Evolutionary conservation across 257 asterid species (phyloP).

Genomic region (Primulina tabacum): DNA sequence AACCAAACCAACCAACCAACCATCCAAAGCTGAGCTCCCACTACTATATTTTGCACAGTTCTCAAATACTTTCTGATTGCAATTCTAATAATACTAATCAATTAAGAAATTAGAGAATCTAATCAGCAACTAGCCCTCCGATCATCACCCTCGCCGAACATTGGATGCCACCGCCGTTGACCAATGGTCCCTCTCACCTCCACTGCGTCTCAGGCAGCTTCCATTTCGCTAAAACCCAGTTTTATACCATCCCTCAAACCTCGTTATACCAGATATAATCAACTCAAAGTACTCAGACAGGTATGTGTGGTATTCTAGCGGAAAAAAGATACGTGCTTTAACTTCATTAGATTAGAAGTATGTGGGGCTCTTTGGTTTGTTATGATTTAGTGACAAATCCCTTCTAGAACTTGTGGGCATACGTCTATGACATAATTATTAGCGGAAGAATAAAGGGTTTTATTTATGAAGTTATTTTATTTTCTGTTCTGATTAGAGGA

Average conservation of each 20-base stretch:
- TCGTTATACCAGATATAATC: constrained; percentile 27
- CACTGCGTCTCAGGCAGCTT: constrained; percentile 37
- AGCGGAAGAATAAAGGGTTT: not conserved
- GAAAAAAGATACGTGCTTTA: too few species aligned
- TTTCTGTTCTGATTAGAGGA: constrained; percentile 36
- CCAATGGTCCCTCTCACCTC: constrained; percentile 51
- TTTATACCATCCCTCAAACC: constrained; percentile 35
- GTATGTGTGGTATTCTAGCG: constrained; percentile 12
- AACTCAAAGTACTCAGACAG: constrained; percentile 35
- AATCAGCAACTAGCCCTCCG: constrained; percentile 5
- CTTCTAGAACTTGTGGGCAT: too few species aligned
- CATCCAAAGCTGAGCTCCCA: too few species aligned
- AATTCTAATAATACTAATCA: not conserved
- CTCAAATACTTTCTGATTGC: not conserved
- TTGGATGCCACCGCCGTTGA: constrained; percentile 35
- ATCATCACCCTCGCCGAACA: constrained; percentile 31
- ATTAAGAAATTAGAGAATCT: not conserved
- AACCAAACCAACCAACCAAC: too few species aligned
- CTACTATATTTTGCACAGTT: not conserved
- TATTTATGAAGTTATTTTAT: not conserved
- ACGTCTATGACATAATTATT: too few species aligned
- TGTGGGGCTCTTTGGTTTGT: too few species aligned
- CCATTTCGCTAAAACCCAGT: constrained; percentile 34
- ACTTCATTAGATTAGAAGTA: too few species aligned
- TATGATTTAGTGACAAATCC: too few species aligned